A percentile compares a stretch with the other conserved stretches of the same genome.
phyloP scores from a whole-genome alignment of 306 rosid genomes.

The Cicer chorassanicum region DNA sequence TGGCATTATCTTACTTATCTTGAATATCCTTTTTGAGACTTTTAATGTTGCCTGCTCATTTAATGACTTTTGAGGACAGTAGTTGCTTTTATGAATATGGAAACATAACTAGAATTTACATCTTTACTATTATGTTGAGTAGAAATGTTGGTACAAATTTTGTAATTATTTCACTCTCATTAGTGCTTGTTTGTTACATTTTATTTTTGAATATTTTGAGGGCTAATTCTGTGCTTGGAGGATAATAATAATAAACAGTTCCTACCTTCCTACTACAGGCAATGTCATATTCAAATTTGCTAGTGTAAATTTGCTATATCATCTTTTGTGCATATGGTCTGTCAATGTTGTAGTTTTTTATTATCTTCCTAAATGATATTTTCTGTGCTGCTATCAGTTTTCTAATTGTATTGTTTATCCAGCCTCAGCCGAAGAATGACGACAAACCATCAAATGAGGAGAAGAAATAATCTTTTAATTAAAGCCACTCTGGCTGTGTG shows the following conservation, averaged over 20 bases:
- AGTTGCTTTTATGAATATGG: conserved; percentile 10
- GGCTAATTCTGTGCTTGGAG: conserved; percentile 4
- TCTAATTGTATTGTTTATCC: conserved; percentile 44
- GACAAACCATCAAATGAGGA: conserved; percentile 73
- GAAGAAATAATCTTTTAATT: conserved; percentile 48
- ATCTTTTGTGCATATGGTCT: conserved; percentile 15
- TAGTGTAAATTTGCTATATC: conserved; percentile 4
- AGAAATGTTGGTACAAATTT: neutral
- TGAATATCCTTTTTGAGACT: conserved; percentile 21
- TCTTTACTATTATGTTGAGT: conserved; percentile 2
- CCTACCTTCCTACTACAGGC: neutral
- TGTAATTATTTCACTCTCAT: neutral
- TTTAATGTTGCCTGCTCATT: conserved; percentile 3
- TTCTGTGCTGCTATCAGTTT: conserved; percentile 36
- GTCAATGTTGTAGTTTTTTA: neutral
- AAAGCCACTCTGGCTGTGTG: conserved; percentile 38
- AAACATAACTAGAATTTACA: neutral
- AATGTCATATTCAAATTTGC: neutral
- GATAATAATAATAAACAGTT: conserved; percentile 1
- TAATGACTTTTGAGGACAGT: conserved; percentile 1
- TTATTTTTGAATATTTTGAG: neutral
- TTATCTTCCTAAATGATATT: neutral
- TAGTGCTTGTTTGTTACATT: neutral
- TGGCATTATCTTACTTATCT: conserved; percentile 3
- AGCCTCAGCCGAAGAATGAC: conserved; percentile 69